Conservation (phyloP, 2,329 filamentous ascomycete genomes). For the Fusarium sterilihyphosum region DNA sequence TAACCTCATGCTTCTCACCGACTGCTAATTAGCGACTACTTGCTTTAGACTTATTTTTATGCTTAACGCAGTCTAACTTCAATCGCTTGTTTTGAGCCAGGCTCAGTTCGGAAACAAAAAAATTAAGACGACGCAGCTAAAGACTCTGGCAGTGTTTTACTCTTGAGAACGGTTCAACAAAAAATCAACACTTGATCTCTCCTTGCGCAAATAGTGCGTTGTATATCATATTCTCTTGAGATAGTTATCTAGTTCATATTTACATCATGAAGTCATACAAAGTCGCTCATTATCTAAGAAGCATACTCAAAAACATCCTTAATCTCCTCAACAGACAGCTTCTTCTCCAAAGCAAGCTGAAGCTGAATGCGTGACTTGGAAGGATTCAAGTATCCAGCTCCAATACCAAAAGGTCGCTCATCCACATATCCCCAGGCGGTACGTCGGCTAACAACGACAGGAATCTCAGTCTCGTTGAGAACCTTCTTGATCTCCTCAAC, state of each 20-base stretch:
- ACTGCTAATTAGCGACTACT: accelerated
- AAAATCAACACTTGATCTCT: too few species aligned
- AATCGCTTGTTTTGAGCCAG: accelerated
- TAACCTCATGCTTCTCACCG: accelerated
- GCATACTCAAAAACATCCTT: slow-evolving; percentile 24
- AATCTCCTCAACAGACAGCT: slow-evolving; percentile 21
- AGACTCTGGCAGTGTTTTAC: too few species aligned
- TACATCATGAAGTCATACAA: background rate
- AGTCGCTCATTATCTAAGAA: background rate
- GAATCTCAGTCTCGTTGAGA: slow-evolving; percentile 53
- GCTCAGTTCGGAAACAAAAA: accelerated
- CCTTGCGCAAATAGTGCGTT: accelerated
- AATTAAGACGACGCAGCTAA: accelerated
- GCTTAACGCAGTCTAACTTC: background rate
- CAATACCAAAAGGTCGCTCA: slow-evolving; percentile 47
- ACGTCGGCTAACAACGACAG: slow-evolving; percentile 61
- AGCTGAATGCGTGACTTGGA: slow-evolving; percentile 63
- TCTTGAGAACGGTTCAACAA: too few species aligned
- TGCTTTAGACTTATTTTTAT: background rate
- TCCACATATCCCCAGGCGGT: slow-evolving; percentile 61
- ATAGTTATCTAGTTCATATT: background rate
- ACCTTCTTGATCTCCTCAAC: slow-evolving; percentile 52
- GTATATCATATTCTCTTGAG: accelerated
- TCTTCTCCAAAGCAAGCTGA: slow-evolving; percentile 49
- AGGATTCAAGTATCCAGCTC: slow-evolving; percentile 63